Percentiles rank a stretch among this genome's conserved stretches.
phyloP scores from a whole-genome alignment of 495 filamentous ascomycete species.

The Pseudoneurospora amorphoporcata region DNA sequence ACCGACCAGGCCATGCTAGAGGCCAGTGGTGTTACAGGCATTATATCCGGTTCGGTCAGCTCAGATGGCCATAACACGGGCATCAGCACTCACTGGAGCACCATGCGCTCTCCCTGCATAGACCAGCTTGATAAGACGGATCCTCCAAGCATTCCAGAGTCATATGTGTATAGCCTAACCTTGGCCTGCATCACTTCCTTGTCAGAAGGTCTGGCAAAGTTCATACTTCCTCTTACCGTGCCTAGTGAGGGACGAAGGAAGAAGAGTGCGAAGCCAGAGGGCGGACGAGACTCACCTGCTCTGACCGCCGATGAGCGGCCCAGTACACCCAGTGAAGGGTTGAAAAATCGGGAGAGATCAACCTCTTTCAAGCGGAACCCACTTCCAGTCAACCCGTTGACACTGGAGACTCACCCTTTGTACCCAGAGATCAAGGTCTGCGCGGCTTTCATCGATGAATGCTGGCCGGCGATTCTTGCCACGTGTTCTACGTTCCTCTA shows the following conservation, averaged over 20 bases:
- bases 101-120: conserved; percentile 76
- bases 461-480: conserved; percentile 92
- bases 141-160: conserved; percentile 71
- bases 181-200: conserved; percentile 79
- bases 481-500: conserved; percentile 91
- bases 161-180: conserved; percentile 85
- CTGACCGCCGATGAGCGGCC: conserved; percentile 26
- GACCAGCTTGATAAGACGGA: conserved; percentile 92
- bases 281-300: conserved; percentile 33
- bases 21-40: conserved; percentile 76
- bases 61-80: conserved; percentile 56
- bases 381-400: conserved; percentile 71
- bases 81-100: conserved; percentile 85
- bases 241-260: conserved; percentile 49
- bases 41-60: conserved; percentile 68
- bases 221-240: conserved; percentile 80
- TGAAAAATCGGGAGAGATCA: conserved; percentile 27
- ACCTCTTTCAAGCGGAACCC: conserved; percentile 46
- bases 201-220: conserved; percentile 86
- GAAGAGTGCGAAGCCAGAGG: conserved; percentile 32
- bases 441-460: conserved; percentile 73
- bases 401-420: conserved; percentile 58
- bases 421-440: conserved; percentile 61
- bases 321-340: background rate
- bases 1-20: conserved; percentile 80